These are phyloP conservation scores for Serpula lacrymans DNA, from an alignment of 768 basidiomycete species.

Conservation along the genomic window DNA sequence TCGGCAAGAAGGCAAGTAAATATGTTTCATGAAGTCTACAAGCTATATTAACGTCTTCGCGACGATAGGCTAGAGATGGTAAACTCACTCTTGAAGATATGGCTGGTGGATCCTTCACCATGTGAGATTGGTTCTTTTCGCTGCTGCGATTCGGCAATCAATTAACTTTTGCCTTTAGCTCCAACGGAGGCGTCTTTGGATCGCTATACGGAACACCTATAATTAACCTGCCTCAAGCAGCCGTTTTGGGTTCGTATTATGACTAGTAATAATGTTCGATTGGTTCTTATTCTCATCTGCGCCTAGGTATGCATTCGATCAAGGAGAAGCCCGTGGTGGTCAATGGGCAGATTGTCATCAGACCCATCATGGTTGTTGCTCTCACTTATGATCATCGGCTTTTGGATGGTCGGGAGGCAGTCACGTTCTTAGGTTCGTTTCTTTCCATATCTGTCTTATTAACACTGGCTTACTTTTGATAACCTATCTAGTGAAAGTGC, in stretches of 20 bases:
- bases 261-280: not conserved
- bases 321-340: conserved; percentile 90
- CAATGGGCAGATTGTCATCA: conserved; percentile 91
- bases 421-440: conserved; percentile 91
- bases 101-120: conserved; percentile 98
- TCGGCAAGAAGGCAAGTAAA: conserved; percentile 83
- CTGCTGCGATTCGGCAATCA: conserved; percentile 1
- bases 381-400: conserved; percentile 95
- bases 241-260: conserved; percentile 69
- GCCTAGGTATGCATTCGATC: conserved; percentile 86
- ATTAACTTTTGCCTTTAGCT: conserved; percentile 45
- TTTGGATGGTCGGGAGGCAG: conserved; percentile 93
- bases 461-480: conserved; percentile 2
- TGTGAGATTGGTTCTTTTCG: conserved; percentile 58
- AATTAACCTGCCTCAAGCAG: conserved; percentile 94
- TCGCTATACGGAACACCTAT: conserved; percentile 98
- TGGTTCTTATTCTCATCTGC: conserved; percentile 3
- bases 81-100: conserved; percentile 98
- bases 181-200: conserved; percentile 98
- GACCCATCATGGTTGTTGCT: conserved; percentile 94
- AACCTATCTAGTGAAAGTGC: conserved; percentile 66
- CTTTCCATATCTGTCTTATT: not conserved
- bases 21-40: conserved; percentile 1
- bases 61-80: conserved; percentile 71
- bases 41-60: conserved; percentile 7